These are phyloP conservation scores for Golubevia sp. DNA, from an alignment of 1,284 basidiomycete genomes.

Conservation along the genomic window DNA sequence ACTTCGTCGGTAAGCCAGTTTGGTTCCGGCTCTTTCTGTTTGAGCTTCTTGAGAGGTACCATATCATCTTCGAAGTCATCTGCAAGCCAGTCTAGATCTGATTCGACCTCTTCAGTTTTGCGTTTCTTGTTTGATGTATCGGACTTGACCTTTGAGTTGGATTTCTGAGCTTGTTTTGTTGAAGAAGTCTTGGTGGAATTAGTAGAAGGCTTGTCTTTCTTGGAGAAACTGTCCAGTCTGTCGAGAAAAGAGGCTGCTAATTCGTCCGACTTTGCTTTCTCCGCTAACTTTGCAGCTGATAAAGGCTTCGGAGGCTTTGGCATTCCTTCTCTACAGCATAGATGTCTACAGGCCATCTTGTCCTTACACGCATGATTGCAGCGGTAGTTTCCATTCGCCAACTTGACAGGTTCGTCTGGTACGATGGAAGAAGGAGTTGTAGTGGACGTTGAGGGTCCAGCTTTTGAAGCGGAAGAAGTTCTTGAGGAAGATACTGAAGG, in stretches of 20 bases:
- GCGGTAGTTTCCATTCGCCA: slow-evolving; percentile 31
- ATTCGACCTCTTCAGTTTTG: neutral
- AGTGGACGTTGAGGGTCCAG: neutral
- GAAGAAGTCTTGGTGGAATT: no score
- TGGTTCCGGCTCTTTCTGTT: no score
- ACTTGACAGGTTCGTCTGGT: slow-evolving; percentile 8
- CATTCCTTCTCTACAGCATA: slow-evolving; percentile 35
- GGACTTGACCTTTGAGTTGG: neutral
- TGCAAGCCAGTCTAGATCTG: neutral
- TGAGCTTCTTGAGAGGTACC: no score
- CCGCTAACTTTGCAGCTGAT: no score
- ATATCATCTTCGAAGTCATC: no score
- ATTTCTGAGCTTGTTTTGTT: neutral
- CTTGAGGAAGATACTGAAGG: neutral
- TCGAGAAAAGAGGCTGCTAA: neutral
- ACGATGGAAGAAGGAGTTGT: neutral
- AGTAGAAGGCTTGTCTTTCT: neutral
- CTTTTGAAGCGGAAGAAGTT: neutral
- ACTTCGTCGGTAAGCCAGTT: no score
- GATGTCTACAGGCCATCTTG: slow-evolving; percentile 50
- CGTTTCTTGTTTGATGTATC: neutral
- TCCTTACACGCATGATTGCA: slow-evolving; percentile 29
- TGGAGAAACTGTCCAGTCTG: neutral
- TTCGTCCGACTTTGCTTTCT: neutral
- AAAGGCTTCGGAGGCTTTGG: slow-evolving; percentile 4